These are phyloP conservation scores for Chytriomyces sp. DNA, from an alignment of 192 early-diverging fungal genomes.

Conservation along the genomic window DNA sequence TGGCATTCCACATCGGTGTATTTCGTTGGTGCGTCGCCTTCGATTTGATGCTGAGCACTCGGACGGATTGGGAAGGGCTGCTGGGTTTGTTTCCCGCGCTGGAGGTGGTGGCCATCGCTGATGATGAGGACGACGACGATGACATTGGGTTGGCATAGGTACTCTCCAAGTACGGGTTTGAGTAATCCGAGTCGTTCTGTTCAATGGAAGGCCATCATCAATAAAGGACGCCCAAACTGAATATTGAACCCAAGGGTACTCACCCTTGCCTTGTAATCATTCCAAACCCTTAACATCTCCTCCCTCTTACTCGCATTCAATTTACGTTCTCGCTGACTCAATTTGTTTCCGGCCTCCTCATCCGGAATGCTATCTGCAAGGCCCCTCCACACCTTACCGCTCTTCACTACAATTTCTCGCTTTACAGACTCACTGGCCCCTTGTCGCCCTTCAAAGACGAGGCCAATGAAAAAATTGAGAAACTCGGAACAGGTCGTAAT, in stretches of 20 bases:
- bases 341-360: conserved; percentile 1
- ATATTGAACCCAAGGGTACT: no score
- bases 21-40: conserved; percentile 54
- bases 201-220: not conserved
- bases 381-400: conserved; percentile 46
- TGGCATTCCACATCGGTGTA: conserved; percentile 17
- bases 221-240: not conserved
- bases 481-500: conserved; percentile 34
- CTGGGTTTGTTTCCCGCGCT: not conserved
- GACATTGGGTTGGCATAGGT: conserved; percentile 34
- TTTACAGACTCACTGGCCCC: conserved; percentile 18
- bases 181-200: conserved; percentile 6
- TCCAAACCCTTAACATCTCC: conserved; percentile 68
- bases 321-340: not conserved
- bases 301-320: conserved; percentile 37
- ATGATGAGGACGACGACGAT: not conserved
- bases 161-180: not conserved
- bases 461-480: conserved; percentile 40
- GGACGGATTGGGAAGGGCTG: conserved; percentile 35
- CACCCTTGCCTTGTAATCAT: conserved; percentile 65
- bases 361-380: conserved; percentile 51
- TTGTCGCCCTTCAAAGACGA: conserved; percentile 26
- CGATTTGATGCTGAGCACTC: conserved; percentile 75
- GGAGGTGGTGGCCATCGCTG: conserved; percentile 41
- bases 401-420: conserved; percentile 36